A percentile compares a stretch with the other conserved stretches of the same genome.
Evolutionary conservation across 176 grass and related monocot species (phyloP).

Genomic region (Musa troglodytarum): DNA sequence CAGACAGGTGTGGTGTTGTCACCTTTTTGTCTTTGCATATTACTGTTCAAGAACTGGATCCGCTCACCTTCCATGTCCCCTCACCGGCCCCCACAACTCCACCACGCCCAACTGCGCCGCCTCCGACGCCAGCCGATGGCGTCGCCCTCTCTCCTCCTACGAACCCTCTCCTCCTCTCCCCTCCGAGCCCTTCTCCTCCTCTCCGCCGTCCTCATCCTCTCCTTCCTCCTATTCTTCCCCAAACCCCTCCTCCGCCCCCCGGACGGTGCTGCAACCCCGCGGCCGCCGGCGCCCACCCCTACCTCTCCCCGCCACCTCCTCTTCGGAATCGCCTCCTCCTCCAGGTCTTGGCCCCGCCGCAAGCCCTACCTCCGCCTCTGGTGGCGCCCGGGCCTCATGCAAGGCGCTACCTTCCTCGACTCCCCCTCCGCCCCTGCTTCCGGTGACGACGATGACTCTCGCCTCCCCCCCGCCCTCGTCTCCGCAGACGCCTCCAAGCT

Average conservation of each 20-base stretch:
- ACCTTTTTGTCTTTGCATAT: too few relatives aligned
- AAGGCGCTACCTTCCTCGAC: slow-evolving; percentile 66
- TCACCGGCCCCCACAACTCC: not conserved
- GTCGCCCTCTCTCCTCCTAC: slow-evolving; percentile 6
- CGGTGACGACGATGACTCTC: not conserved
- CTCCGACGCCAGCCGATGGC: not conserved
- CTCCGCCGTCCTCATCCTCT: slow-evolving; percentile 1
- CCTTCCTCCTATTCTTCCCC: not conserved
- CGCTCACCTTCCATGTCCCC: not conserved
- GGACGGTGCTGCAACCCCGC: slow-evolving; percentile 4
- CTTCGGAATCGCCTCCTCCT: slow-evolving; percentile 65
- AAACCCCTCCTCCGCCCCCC: not conserved
- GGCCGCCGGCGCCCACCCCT: not conserved
- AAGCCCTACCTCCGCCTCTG: slow-evolving; percentile 59
- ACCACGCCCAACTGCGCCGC: not conserved
- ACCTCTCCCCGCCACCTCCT: slow-evolving; percentile 59
- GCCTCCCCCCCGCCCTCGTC: slow-evolving; percentile 32
- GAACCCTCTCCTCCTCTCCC: not conserved
- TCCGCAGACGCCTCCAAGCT: slow-evolving; percentile 55
- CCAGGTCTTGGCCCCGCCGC: slow-evolving; percentile 34
- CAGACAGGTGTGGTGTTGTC: too few relatives aligned
- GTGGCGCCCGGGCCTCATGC: slow-evolving; percentile 34
- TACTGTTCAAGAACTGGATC: too few relatives aligned
- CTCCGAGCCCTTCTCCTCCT: slow-evolving; percentile 20
- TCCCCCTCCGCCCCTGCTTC: not conserved